Evolutionary conservation across 208 protist species (phyloP), one percentile per base, ranked within the genome.

Genomic region (Leishmania major): DNA sequence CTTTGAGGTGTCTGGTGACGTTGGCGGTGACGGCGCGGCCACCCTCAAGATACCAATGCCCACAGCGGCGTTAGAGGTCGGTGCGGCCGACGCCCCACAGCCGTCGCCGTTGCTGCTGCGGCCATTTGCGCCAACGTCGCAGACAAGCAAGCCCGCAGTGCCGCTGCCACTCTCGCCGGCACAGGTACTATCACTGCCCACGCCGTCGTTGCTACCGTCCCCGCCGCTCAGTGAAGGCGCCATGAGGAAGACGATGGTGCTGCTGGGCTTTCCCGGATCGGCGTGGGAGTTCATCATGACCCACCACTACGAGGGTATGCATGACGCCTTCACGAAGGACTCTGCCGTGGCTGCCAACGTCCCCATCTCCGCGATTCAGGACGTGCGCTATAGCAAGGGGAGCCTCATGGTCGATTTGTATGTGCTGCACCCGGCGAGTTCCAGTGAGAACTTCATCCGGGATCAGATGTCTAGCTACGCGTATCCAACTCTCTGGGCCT

Each of bases 231-330:
- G 81, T 51, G 82, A 85, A 35, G 47, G 31, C 15, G 82, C 77
- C 13, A 80, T 81, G 55, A 78, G 51, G 49, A 86, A 79, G 78
- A 86, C 83, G 43, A 82, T 82, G 74, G 83, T 86, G 73, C 83
- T 86, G 15, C 78, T 86, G 2, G 78, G 83, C 57, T 86, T 86
- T 19, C 83, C 83, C 22, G 83, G 83, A 8, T 86, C 83, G 25
- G 77, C 78, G 10, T 86, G 83, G 83, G 83, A 81, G 73, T 82
- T 75, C 74, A 77, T 86, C 45, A 82, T 86, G 78, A 82, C 72
- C 1, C 62, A 82, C 67, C 78, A 86, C 78, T 86, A 86, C 74
- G 83, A 86, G 83, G 37, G 60, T 28, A 86, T 86, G 83, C 83
- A 82, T 35, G 83, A 81, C 37, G 83, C 83, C 31, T 86, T 86